Conservation (phyloP, 139 green algal genomes). For the Diplosphaera chodatii region DNA sequence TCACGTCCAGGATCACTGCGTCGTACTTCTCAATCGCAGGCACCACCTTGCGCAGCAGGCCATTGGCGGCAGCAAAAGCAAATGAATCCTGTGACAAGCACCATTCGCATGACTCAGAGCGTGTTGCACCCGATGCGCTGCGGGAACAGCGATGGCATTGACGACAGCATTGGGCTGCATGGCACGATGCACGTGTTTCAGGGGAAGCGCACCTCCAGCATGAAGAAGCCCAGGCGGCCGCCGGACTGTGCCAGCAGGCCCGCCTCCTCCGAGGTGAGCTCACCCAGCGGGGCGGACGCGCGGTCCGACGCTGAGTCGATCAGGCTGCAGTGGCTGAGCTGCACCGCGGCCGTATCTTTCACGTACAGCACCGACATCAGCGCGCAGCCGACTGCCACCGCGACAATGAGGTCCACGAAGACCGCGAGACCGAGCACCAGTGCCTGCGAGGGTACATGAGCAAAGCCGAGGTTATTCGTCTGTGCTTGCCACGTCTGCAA, state of each 20-base stretch:
- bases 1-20: constrained; percentile 14
- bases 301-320: background rate
- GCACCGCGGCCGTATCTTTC: constrained; percentile 7
- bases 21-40: background rate
- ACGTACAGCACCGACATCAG: constrained; percentile 17
- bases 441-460: too few relatives aligned
- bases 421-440: constrained; percentile 11
- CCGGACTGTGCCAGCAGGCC: background rate
- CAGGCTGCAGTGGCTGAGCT: constrained; percentile 15
- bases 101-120: too few relatives aligned
- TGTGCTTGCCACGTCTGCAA: too few relatives aligned
- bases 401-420: constrained; percentile 25
- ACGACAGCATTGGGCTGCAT: background rate
- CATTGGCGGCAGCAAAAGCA: constrained; percentile 20
- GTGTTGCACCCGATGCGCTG: too few relatives aligned
- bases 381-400: constrained; percentile 19
- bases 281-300: background rate
- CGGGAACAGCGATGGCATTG: too few relatives aligned
- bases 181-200: too few relatives aligned
- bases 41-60: constrained; percentile 19
- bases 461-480: too few relatives aligned
- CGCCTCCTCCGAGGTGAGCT: background rate
- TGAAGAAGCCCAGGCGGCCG: background rate
- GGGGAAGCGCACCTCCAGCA: background rate
- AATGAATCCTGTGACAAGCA: constrained; percentile 15